A percentile compares a stretch with the other conserved stretches of the same genome.
Evolutionary conservation across 2,329 filamentous ascomycete genomes (phyloP).

Genomic region (Trichoderma semiorbis): DNA sequence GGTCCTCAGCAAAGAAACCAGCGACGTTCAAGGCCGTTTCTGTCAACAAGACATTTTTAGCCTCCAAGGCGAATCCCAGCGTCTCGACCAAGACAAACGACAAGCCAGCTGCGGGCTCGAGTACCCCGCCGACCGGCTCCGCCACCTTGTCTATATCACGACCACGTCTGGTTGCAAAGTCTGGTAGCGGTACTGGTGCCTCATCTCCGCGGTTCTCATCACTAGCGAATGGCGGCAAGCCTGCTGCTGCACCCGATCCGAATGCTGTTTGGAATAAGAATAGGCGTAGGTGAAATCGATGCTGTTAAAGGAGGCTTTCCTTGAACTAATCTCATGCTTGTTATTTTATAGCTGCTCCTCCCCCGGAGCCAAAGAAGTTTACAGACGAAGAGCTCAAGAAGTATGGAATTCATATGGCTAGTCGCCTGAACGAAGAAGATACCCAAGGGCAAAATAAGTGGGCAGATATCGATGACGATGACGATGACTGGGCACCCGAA

Average conservation of each 20-base stretch:
- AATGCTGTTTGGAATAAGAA: conserved; percentile 88
- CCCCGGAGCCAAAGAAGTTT: conserved; percentile 73
- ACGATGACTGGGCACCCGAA: conserved; percentile 83
- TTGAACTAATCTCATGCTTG: conserved; percentile 25
- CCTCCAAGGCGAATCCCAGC: conserved; percentile 58
- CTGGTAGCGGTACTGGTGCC: conserved; percentile 58
- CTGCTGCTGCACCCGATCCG: conserved; percentile 62
- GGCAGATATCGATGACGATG: conserved; percentile 87
- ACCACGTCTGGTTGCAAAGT: conserved; percentile 73
- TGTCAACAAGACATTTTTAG: conserved; percentile 79
- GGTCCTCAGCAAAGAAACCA: conserved; percentile 67
- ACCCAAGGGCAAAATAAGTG: conserved; percentile 73
- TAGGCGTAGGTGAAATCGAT: conserved; percentile 57
- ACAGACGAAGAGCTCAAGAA: conserved; percentile 86
- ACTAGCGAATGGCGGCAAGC: conserved; percentile 54
- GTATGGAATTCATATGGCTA: conserved; percentile 82
- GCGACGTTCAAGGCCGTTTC: conserved; percentile 80
- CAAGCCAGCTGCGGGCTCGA: conserved; percentile 46
- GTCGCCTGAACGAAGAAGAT: conserved; percentile 72
- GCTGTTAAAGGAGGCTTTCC: neutral
- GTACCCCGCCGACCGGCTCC: conserved; percentile 44
- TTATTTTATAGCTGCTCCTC: conserved; percentile 49
- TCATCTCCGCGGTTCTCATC: conserved; percentile 43
- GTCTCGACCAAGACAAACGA: conserved; percentile 49
- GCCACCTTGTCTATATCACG: conserved; percentile 53